A percentile compares a stretch with the other conserved stretches of the same genome.
Evolutionary conservation across 441 rosid genomes (phyloP).

Genomic region (Adansonia gregorii): DNA sequence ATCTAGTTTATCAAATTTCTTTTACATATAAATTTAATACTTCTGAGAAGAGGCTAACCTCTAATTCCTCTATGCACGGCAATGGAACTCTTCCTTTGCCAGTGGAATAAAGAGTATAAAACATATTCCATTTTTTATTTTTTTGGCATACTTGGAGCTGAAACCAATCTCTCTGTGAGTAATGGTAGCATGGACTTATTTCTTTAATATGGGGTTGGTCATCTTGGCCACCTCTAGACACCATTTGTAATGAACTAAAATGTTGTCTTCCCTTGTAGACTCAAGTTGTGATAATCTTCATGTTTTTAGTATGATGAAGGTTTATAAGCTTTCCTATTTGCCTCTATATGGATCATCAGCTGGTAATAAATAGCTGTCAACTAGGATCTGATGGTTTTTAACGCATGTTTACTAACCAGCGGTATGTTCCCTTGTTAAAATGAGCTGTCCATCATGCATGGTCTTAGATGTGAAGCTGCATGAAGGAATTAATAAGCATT

Average conservation of each 20-base stretch:
- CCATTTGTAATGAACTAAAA: background rate
- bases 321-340: background rate
- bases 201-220: background rate
- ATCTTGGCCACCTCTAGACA: background rate
- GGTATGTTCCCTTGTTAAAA: background rate
- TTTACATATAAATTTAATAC: background rate
- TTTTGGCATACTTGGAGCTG: background rate
- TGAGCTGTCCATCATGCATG: background rate
- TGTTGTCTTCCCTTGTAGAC: background rate
- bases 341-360: background rate
- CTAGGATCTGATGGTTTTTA: background rate
- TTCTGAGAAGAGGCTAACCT: slow-evolving; percentile 3
- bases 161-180: background rate
- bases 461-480: background rate
- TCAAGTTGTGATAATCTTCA: background rate
- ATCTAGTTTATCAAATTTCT: background rate
- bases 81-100: background rate
- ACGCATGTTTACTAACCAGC: background rate
- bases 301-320: too few species aligned
- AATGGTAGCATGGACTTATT: background rate
- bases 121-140: background rate
- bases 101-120: background rate
- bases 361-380: background rate
- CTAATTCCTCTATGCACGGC: background rate
- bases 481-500: background rate